These are phyloP conservation scores for Globisporangium emineosum DNA, from an alignment of 352 stramenopile genomes.

Conservation along the genomic window DNA sequence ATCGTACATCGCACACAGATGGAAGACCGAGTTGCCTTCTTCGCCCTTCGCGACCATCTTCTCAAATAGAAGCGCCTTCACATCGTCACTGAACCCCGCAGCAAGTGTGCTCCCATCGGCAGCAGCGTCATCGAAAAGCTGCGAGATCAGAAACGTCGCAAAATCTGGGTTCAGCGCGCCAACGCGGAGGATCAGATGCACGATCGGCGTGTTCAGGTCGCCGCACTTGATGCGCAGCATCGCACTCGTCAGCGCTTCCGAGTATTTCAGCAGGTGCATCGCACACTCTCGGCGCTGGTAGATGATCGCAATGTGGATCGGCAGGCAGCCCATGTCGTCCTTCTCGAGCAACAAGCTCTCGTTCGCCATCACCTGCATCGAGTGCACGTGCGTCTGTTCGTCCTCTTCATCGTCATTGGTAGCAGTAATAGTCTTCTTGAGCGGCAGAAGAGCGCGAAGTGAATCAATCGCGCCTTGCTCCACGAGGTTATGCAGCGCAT, in stretches of 20 bases:
- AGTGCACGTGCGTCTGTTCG: conserved; percentile 14
- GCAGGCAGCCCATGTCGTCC: conserved; percentile 82
- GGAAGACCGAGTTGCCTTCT: conserved; percentile 75
- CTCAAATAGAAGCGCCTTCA: conserved; percentile 49
- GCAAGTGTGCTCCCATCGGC: not conserved
- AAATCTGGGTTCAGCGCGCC: conserved; percentile 56
- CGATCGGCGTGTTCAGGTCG: conserved; percentile 58
- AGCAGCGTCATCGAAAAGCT: conserved; percentile 27
- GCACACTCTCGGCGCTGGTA: conserved; percentile 43
- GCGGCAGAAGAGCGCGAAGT: conserved; percentile 47
- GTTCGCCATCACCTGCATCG: conserved; percentile 39
- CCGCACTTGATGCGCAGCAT: conserved; percentile 68
- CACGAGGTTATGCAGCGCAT: conserved; percentile 56
- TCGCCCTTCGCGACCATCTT: conserved; percentile 57
- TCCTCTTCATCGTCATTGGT: conserved; percentile 12
- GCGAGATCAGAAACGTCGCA: conserved; percentile 32
- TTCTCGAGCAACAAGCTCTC: conserved; percentile 70
- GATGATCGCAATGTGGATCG: conserved; percentile 71
- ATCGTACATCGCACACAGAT: conserved; percentile 71
- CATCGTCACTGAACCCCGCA: conserved; percentile 23
- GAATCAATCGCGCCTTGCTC: conserved; percentile 49
- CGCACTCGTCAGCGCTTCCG: conserved; percentile 54
- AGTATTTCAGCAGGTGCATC: conserved; percentile 59
- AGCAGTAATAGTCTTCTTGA: conserved; percentile 2
- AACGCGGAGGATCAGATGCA: conserved; percentile 67